Conservation (phyloP, 192 early-diverging fungal genomes). For the Dissophora ornata region DNA sequence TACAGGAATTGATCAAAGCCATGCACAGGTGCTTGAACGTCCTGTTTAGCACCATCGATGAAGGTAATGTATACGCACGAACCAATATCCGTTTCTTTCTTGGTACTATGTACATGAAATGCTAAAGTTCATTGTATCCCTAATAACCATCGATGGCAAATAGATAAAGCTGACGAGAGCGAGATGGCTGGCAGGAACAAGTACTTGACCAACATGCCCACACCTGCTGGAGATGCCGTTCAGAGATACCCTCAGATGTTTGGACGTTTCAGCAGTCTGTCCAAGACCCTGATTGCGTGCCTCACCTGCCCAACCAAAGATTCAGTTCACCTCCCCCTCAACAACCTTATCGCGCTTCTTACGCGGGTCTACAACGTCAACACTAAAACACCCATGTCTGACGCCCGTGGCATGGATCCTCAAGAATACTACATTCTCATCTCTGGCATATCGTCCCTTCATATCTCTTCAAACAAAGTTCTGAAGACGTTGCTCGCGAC, state of each 20-base stretch:
- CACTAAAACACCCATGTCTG: conserved; percentile 46
- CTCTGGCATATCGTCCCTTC: conserved; percentile 56
- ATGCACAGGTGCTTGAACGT: conserved; percentile 58
- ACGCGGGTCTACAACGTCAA: conserved; percentile 61
- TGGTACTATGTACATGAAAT: neutral
- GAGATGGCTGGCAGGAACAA: conserved; percentile 57
- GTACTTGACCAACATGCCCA: conserved; percentile 53
- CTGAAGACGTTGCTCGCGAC: conserved; percentile 53
- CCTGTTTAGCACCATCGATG: conserved; percentile 63
- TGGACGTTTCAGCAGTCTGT: conserved; percentile 31
- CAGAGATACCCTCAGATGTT: conserved; percentile 27
- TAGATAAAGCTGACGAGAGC: conserved; percentile 35
- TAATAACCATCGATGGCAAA: too few species aligned
- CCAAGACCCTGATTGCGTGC: conserved; percentile 18
- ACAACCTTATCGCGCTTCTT: conserved; percentile 59
- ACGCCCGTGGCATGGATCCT: conserved; percentile 55
- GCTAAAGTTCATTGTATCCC: too few species aligned
- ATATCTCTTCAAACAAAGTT: conserved; percentile 55
- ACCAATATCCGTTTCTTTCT: conserved; percentile 2
- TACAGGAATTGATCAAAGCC: conserved; percentile 59
- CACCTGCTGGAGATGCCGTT: conserved; percentile 51
- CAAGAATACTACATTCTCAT: conserved; percentile 61
- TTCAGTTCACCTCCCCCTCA: conserved; percentile 61
- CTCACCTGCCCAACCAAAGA: conserved; percentile 55
- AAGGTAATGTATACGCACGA: conserved; percentile 61